Conservation (phyloP, 108 stramenopile species). For the Fragilariopsis cylindrus region DNA sequence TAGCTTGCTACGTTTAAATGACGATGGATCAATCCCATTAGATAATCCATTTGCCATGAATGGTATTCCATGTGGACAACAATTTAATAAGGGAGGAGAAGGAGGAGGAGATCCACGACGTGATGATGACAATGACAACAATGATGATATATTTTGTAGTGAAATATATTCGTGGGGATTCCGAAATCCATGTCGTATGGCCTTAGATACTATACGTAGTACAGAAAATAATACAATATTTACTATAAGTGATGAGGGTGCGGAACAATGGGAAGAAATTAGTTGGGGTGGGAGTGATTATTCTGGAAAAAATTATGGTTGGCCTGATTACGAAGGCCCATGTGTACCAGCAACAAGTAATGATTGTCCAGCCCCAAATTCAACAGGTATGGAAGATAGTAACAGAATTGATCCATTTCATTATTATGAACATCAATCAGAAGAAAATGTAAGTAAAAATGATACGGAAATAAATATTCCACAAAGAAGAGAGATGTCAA, state of each 20-base stretch:
- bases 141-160: conserved; percentile 3
- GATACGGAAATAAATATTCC: no score
- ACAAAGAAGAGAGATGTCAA: no score
- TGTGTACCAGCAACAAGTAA: conserved; percentile 2
- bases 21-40: conserved; percentile 28
- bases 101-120: not conserved
- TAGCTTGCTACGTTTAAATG: conserved; percentile 27
- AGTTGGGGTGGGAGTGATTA: conserved; percentile 24
- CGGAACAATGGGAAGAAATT: conserved; percentile 32
- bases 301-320: conserved; percentile 32
- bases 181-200: conserved; percentile 37
- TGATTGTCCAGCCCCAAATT: conserved; percentile 1
- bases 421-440: conserved; percentile 21
- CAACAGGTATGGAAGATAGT: not conserved
- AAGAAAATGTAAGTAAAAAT: not conserved
- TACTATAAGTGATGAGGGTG: conserved; percentile 38
- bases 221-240: conserved; percentile 3
- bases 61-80: conserved; percentile 6
- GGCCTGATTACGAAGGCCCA: conserved; percentile 34
- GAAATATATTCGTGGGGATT: conserved; percentile 38
- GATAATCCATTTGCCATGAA: conserved; percentile 35
- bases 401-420: conserved; percentile 30
- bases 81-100: not conserved
- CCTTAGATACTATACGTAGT: conserved; percentile 16
- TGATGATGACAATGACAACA: no score